These are phyloP conservation scores for Eucalyptus curtisii DNA, from an alignment of 345 rosid genomes.

Conservation along the genomic window DNA sequence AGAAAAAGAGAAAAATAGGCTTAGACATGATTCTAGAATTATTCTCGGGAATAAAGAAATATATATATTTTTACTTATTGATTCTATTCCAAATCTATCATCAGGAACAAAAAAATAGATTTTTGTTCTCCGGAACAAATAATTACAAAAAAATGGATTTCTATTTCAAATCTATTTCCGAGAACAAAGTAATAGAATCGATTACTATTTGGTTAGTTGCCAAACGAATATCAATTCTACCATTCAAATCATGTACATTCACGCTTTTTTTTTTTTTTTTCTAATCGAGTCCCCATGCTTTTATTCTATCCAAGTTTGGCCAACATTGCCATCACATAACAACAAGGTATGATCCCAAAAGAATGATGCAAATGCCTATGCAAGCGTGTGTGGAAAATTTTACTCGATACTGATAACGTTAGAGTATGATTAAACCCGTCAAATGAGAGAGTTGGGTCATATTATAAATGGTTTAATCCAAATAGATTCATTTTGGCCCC, in stretches of 20 bases:
- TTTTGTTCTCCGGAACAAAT: too few relatives aligned
- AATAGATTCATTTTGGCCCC: background rate
- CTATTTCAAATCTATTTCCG: too few relatives aligned
- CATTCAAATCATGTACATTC: background rate
- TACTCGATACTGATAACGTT: background rate
- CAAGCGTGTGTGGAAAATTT: background rate
- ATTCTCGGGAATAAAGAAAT: accelerated
- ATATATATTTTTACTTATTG: too few relatives aligned
- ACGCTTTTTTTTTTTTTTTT: too few relatives aligned
- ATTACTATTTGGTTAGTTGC: too few relatives aligned
- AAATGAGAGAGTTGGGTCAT: background rate
- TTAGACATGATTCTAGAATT: too few relatives aligned
- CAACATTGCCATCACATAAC: background rate
- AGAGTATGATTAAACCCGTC: background rate
- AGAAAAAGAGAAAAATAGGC: too few relatives aligned
- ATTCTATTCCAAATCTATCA: too few relatives aligned
- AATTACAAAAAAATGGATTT: too few relatives aligned
- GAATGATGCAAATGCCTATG: background rate
- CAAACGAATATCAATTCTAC: background rate
- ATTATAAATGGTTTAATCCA: background rate
- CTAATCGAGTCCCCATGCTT: background rate
- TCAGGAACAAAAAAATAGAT: too few relatives aligned
- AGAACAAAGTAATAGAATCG: too few relatives aligned
- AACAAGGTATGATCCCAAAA: background rate
- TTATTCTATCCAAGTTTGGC: background rate